Base-by-base conservation (phyloP, 225 moss, liverwort and hornwort genomes). In the Thuidium tamariscinum region DNA sequence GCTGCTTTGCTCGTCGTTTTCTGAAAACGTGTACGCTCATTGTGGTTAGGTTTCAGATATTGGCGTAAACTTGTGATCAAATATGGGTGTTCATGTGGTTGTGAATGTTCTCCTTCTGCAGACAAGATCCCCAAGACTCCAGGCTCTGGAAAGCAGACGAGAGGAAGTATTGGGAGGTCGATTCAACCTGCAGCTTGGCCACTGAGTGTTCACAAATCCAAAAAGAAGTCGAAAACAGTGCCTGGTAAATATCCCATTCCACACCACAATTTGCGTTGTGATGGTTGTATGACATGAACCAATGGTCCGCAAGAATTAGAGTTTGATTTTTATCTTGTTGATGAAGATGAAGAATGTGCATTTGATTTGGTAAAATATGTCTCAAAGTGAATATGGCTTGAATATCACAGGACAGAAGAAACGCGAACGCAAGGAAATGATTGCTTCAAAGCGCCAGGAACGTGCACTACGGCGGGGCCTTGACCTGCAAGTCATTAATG, bases 321-420 rank as follows among this genome's bases (percentile, higher is more conserved):
- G 29, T 72, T 59, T 23, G 54, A 77, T 81, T 64, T 48, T 55
- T 44, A 59, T 81, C 29, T 84, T 30, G 42, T 46, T 71, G 61
- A 82, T 83, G 62, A 79, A 23, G 71, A 46, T 81, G 27, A 71
- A 48, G 77, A 72, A 60, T 41, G 60, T 55, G 77, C 57, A 57
- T 84, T 87, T 82, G 65, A 71, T 73, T 87, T 75, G 69, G 34
- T 87, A 52, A 25, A 52, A 37, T 70, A n/a, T 41, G 9, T 76
- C 57, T 89, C 11, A 10, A 22, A 78, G 84, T 20, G 49, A 84
- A 36, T n/a, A 61, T 73, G 81, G 21, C 69, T 80, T 72, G 84
- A 64, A 16, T 80, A 59, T 90, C 10, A 52, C 89, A 97, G 97
- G 97, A 64, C 91, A 96, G 86, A 99, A 99, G 80, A 95, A 95